phyloP scores from a whole-genome alignment of 495 filamentous ascomycete genomes.

The Melanomma pulvis-pyrius region DNA sequence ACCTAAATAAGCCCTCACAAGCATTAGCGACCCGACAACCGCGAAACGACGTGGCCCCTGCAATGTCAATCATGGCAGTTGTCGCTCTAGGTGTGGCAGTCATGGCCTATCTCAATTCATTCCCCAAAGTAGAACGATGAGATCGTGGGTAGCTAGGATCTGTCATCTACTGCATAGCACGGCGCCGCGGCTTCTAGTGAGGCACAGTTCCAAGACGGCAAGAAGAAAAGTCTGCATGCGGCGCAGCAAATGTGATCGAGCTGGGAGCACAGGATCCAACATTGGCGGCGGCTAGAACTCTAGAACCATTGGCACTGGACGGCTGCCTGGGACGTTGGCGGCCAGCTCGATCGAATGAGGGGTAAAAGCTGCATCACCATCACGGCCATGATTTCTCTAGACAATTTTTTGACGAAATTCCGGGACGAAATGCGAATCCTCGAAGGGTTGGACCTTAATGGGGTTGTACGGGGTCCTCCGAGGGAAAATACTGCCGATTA shows the following conservation, averaged over 20 bases:
- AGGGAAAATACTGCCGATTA: background rate
- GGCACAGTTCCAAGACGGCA: background rate
- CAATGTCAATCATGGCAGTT: constrained; percentile 84
- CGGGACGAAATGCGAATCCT: background rate
- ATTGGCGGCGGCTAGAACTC: background rate
- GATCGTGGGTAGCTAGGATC: background rate
- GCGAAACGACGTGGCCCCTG: constrained; percentile 57
- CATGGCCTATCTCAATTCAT: constrained; percentile 94
- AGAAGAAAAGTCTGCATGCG: background rate
- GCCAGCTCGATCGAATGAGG: background rate
- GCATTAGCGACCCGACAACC: constrained; percentile 42
- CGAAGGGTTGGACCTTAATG: background rate
- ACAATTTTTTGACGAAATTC: background rate
- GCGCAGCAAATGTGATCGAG: background rate
- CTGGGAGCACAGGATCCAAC: background rate
- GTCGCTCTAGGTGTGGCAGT: constrained; percentile 86
- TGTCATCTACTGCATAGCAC: background rate
- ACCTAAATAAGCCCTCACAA: constrained; percentile 42
- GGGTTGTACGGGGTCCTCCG: background rate
- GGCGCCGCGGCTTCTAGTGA: constrained; percentile 13
- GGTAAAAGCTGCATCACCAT: background rate
- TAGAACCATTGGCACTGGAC: background rate
- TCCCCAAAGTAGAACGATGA: constrained; percentile 70
- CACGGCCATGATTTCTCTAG: background rate
- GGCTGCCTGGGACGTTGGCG: background rate